Evolutionary conservation across 2,329 filamentous ascomycete species (phyloP).

Genomic region (Neospermospora avenae): DNA sequence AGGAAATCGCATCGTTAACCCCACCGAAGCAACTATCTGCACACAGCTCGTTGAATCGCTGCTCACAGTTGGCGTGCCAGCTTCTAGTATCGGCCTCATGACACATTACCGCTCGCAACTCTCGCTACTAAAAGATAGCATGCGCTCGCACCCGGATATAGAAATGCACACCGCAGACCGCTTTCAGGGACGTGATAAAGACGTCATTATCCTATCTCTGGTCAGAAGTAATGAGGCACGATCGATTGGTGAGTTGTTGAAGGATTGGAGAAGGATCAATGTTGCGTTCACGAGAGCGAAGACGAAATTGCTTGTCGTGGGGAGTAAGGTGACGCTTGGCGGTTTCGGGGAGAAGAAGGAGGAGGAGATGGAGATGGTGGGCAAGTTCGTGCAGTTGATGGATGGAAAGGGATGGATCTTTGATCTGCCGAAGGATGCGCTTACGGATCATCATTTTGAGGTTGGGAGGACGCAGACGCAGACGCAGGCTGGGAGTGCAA

Average conservation of each 20-base stretch:
- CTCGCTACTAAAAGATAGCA: conserved; percentile 70
- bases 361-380: conserved; percentile 73
- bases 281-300: conserved; percentile 92
- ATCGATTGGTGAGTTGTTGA: conserved; percentile 84
- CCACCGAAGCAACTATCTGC: conserved; percentile 73
- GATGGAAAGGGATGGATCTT: conserved; percentile 76
- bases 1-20: conserved; percentile 85
- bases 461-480: conserved; percentile 50
- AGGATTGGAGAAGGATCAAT: conserved; percentile 91
- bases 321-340: conserved; percentile 73
- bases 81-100: conserved; percentile 84
- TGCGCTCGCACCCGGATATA: conserved; percentile 61
- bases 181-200: conserved; percentile 95
- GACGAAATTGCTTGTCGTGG: conserved; percentile 86
- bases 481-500: conserved; percentile 33
- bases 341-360: conserved; percentile 56
- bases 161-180: conserved; percentile 98
- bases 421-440: conserved; percentile 61
- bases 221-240: conserved; percentile 82
- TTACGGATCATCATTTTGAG: conserved; percentile 67
- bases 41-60: conserved; percentile 78
- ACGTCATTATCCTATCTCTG: conserved; percentile 81
- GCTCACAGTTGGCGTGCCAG: conserved; percentile 69
- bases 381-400: conserved; percentile 73
- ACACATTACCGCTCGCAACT: conserved; percentile 96